Evolutionary conservation across 306 rosid genomes (phyloP), one percentile per base, ranked within the genome.

Genomic region (Glycine soja): DNA sequence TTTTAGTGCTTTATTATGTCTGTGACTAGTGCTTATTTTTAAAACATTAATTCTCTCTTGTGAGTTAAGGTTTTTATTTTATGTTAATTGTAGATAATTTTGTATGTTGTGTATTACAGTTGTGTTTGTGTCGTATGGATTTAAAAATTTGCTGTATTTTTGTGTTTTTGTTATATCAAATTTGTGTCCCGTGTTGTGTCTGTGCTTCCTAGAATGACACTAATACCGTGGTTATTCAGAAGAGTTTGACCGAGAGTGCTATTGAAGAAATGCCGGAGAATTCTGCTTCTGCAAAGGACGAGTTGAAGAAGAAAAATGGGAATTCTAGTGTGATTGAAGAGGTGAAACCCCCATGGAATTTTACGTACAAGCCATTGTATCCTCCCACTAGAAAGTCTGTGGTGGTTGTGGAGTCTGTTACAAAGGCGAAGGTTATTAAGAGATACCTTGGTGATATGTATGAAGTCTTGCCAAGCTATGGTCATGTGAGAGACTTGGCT

Each of bases 401-500:
- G 68, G 86, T 95, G 65, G 90, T 95, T 81, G 98, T 95, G 87
- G 99, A 95, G 81, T 95, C 99, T 78, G 90, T 85, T 74, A 92
- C 98, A 46, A 95, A 93, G 86, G 97, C 99, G 3, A 95, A 85
- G 85, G 97, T 95, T 75, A 95, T 93, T 88, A 95, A 95, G 91
- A 84, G 87, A 69, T 95, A 91, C 89, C 96, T 95, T 18, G 99
- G 97, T 64, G 93, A 88, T 82, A 84, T 91, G 94, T 95, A 87
- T 80, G 98, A 91, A 83, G 99, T 95, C 73, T 82, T 95, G 91
- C 98, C 99, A 56, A 93, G 99, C 87, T 90, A 93, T 87, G 99
- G 99, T 77, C 99, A 95, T 80, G 92, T 95, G 71, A 92, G 99
- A 80, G 99, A 95, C 89, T 90, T 95, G 93, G 99, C 98, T 76